phyloP scores from a whole-genome alignment of 441 rosid species.

The Gossypium gossypioides region DNA sequence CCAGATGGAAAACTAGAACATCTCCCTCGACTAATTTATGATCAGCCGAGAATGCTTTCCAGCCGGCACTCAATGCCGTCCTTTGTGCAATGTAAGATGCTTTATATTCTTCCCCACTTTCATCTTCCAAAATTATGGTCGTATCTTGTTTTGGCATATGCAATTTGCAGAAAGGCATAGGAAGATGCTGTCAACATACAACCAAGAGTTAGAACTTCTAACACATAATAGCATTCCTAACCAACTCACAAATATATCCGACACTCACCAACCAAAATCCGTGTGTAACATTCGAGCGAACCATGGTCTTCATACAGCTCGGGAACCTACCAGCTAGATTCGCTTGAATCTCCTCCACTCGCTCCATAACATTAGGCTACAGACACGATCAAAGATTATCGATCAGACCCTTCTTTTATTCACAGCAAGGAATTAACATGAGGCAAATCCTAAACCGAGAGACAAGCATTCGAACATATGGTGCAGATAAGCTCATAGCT shows the following conservation, averaged over 20 bases:
- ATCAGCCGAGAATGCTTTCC: constrained; percentile 41
- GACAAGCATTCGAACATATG: not conserved
- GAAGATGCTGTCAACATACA: constrained; percentile 34
- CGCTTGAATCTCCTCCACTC: constrained; percentile 3
- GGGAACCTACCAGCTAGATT: constrained; percentile 27
- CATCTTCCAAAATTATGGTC: constrained; percentile 32
- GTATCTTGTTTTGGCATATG: constrained; percentile 43
- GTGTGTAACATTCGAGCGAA: constrained; percentile 41
- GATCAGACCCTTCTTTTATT: not conserved
- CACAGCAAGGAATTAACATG: not conserved
- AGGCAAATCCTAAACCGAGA: not conserved
- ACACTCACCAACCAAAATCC: constrained; percentile 49
- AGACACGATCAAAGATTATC: constrained; percentile 1
- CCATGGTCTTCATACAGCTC: constrained; percentile 43
- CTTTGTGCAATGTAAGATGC: constrained; percentile 39
- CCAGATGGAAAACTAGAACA: constrained; percentile 43
- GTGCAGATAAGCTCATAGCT: not conserved
- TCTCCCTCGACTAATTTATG: constrained; percentile 42
- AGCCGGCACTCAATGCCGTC: constrained; percentile 54
- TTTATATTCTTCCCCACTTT: constrained; percentile 34
- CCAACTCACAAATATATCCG: constrained; percentile 11
- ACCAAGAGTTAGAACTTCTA: not conserved
- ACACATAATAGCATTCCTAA: constrained; percentile 3
- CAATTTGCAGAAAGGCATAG: constrained; percentile 43
- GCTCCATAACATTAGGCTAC: constrained; percentile 5